A percentile compares a stretch with the other conserved stretches of the same genome.
Evolutionary conservation across 768 basidiomycete species (phyloP).

Genomic region (Panellus pusillus): DNA sequence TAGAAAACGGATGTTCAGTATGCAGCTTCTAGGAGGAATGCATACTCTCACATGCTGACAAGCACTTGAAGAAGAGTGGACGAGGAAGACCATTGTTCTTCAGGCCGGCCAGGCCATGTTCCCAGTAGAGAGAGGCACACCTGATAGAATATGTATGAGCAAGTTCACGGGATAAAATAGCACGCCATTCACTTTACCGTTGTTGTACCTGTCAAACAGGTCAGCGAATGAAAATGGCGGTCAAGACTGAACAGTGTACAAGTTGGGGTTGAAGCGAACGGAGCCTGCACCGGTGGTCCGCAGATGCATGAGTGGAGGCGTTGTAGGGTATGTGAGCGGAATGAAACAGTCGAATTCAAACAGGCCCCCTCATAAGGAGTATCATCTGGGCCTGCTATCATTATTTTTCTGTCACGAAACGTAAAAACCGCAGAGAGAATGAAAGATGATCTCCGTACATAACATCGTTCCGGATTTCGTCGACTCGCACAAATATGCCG

Average conservation of each 20-base stretch:
- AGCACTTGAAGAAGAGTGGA: constrained; percentile 59
- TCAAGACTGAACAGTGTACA: constrained; percentile 34
- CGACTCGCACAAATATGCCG: constrained; percentile 56
- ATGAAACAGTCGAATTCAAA: constrained; percentile 62
- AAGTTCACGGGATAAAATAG: too few relatives aligned
- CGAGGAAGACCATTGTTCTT: constrained; percentile 46
- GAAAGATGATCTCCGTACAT: constrained; percentile 41
- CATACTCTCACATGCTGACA: constrained; percentile 39
- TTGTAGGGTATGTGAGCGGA: constrained; percentile 49
- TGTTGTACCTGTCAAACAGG: constrained; percentile 6
- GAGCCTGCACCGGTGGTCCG: constrained; percentile 51
- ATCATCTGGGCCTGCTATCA: constrained; percentile 58
- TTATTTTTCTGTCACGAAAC: constrained; percentile 40
- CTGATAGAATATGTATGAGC: constrained; percentile 33
- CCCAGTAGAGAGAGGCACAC: constrained; percentile 58
- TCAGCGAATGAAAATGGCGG: not conserved
- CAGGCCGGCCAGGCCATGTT: constrained; percentile 54
- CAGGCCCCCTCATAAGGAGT: constrained; percentile 56
- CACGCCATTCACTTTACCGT: constrained; percentile 9
- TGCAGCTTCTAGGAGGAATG: too few relatives aligned
- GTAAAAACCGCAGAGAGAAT: constrained; percentile 10
- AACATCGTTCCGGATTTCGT: constrained; percentile 57
- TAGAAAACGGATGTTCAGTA: too few relatives aligned
- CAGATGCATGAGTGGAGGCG: constrained; percentile 49
- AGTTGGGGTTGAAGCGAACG: constrained; percentile 58